Evolutionary conservation across 257 asterid species (phyloP).

Genomic region (Osmanthus fragrans): DNA sequence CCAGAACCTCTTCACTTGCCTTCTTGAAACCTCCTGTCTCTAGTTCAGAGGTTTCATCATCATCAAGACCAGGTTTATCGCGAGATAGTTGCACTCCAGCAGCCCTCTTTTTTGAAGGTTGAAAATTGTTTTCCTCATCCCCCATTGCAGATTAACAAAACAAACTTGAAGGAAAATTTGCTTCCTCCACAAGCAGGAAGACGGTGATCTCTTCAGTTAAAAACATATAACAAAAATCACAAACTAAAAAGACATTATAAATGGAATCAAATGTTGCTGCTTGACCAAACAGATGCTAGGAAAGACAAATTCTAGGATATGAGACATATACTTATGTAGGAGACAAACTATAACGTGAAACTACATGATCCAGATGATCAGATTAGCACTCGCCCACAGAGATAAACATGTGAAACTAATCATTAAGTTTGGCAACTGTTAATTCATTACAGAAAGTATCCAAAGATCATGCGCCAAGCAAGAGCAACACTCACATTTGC

Average conservation of each 20-base stretch:
- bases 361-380: not conserved
- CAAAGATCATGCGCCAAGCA: not conserved
- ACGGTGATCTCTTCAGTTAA: constrained; percentile 28
- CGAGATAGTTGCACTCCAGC: constrained; percentile 78
- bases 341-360: not conserved
- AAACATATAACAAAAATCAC: constrained; percentile 22
- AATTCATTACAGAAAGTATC: not conserved
- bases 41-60: constrained; percentile 61
- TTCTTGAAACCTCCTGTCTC: constrained; percentile 74
- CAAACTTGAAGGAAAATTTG: constrained; percentile 2
- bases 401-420: not conserved
- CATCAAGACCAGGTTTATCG: constrained; percentile 92
- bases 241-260: constrained; percentile 9
- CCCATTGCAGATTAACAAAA: constrained; percentile 51
- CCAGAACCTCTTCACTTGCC: constrained; percentile 88
- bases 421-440: constrained; percentile 2
- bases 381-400: not conserved
- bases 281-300: not conserved
- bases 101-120: constrained; percentile 85
- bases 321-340: not conserved
- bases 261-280: not conserved
- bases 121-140: constrained; percentile 64
- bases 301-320: not conserved
- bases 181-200: constrained; percentile 13
- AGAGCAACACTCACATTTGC: not conserved